Percentiles rank a stretch among this genome's conserved stretches.
phyloP scores from a whole-genome alignment of 768 basidiomycete genomes.

The Russula sp. region DNA sequence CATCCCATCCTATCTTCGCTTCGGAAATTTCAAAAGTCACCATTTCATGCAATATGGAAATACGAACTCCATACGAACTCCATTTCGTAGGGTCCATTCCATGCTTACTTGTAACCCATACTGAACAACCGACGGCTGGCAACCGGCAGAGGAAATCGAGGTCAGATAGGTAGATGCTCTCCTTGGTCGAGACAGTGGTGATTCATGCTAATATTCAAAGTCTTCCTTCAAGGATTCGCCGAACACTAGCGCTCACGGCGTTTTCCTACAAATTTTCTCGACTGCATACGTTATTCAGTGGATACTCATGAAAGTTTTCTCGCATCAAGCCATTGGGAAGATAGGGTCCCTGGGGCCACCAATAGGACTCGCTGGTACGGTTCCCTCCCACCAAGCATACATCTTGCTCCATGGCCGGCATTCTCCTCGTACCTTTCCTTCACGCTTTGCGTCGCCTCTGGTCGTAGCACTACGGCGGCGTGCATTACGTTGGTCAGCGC shows the following conservation, averaged over 20 bases:
- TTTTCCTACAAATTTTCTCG: neutral
- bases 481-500: constrained; percentile 41
- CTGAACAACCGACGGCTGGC: neutral
- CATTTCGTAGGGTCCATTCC: neutral
- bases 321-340: neutral
- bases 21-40: too few relatives aligned
- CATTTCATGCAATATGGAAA: too few relatives aligned
- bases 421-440: constrained; percentile 17
- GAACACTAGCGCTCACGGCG: too few relatives aligned
- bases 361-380: constrained; percentile 14
- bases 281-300: neutral
- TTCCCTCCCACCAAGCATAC: constrained; percentile 15
- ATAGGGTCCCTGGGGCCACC: neutral
- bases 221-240: too few relatives aligned
- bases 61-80: too few relatives aligned
- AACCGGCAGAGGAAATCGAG: too few relatives aligned
- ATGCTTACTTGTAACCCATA: too few relatives aligned
- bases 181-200: neutral
- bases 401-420: constrained; percentile 12
- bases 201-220: too few relatives aligned
- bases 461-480: constrained; percentile 43
- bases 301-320: neutral
- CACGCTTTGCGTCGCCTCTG: constrained; percentile 28
- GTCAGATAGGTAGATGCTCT: neutral
- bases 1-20: too few relatives aligned